A percentile compares a stretch with the other conserved stretches of the same genome.
Evolutionary conservation across 164 flowering plant genomes (phyloP).

Genomic region (Macadamia integrifolia): DNA sequence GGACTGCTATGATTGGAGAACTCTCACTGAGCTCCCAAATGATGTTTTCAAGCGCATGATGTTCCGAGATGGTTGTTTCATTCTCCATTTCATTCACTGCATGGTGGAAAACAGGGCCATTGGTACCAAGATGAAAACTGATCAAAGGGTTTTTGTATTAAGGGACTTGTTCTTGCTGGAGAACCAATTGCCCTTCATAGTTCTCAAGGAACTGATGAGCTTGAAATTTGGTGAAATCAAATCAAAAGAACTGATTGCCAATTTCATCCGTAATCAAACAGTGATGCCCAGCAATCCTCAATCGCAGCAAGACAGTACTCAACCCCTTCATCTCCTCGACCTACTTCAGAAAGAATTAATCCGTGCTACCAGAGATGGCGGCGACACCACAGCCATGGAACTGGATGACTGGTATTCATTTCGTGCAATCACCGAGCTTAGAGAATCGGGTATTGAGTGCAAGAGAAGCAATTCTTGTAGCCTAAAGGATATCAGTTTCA

Average conservation of each 20-base stretch:
- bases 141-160: not conserved
- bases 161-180: slow-evolving; percentile 4
- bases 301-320: not conserved
- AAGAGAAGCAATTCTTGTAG: not conserved
- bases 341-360: not conserved
- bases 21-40: not conserved
- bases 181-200: not conserved
- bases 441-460: not conserved
- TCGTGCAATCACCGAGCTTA: slow-evolving; percentile 8
- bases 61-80: not conserved
- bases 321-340: slow-evolving; percentile 9
- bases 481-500: not conserved
- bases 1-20: not conserved
- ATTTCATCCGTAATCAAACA: not conserved
- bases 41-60: not conserved
- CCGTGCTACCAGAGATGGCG: too few relatives aligned
- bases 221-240: not conserved
- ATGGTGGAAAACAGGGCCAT: not conserved
- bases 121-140: not conserved
- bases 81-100: not conserved
- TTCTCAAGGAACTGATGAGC: not conserved
- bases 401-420: not conserved
- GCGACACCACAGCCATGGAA: too few relatives aligned
- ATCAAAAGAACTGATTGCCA: too few relatives aligned
- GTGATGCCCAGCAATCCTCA: too few relatives aligned